Evolutionary conservation across 305 asterid genomes (phyloP), one percentile per base, ranked within the genome.

Genomic region (Rubia peregrina): DNA sequence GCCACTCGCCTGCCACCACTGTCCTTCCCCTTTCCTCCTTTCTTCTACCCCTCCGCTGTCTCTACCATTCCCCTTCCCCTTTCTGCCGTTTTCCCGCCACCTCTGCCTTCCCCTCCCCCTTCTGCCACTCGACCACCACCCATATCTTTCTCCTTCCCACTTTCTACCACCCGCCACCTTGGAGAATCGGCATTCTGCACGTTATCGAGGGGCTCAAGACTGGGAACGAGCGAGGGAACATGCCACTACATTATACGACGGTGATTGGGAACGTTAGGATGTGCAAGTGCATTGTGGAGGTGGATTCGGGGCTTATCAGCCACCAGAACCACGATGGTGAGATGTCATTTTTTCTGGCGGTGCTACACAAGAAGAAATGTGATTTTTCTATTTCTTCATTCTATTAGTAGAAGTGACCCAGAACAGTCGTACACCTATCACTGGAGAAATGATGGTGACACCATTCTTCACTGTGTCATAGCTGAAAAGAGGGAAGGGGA

Each of bases 371-470:
- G 7, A 24, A 61, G 71, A 68, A 68, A 68, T 61, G 33, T 49
- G 71, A n/a, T 33, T 68, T 68, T 68, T 61, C 71, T 67, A 10
- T 67, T 40, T 36, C 44, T 67, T 7, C 71, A 67, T 26, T 48
- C 22, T 16, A 6, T 26, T n/a, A n/a, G n/a, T n/a, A n/a, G n/a
- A 12, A 7, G 40, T 49, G 62, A 33, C n/a, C n/a, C n/a, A n/a
- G n/a, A n/a, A n/a, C n/a, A n/a, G n/a, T n/a, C n/a, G n/a, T n/a
- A n/a, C n/a, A n/a, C n/a, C n/a, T n/a, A n/a, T n/a, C n/a, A 63
- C 62, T 51, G 60, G 33, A 60, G 49, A 42, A 59, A 33, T 56
- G 55, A 68, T 59, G 77, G 77, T 3, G 77, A 74, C 8, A n/a
- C n/a, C n/a, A n/a, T n/a, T n/a, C n/a, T n/a, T n/a, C n/a, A n/a